Evolutionary conservation across 1,284 basidiomycete species (phyloP), one percentile per base, ranked within the genome.

Genomic region (Paramarasmius palmivorus): DNA sequence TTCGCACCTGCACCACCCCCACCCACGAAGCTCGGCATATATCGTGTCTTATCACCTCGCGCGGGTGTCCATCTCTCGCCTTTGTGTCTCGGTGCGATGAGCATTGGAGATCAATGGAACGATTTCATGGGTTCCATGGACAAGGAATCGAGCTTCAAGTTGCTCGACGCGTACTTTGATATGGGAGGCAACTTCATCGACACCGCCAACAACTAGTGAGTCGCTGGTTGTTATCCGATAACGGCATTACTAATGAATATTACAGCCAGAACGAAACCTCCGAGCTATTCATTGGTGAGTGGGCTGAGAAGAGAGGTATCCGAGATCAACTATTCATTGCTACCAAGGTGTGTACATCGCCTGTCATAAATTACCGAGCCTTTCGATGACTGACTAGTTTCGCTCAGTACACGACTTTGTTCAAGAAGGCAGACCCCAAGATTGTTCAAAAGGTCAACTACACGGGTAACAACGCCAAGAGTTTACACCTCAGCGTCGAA

Each of bases 281-380:
- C 3, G 83, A 85, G 57, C 62, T 65, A 36, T 75, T 81, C 53
- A 76, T 84, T 37, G 83, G 83, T 1, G 80, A 81, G 62, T 85
- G 83, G 83, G 75, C 73, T 35, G 75, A 81, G 51, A 45, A 61
- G 8, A 69, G 77, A 3, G 73, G 71, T 0, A 81, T 75, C 36
- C 73, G 83, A 8, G 79, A 86, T 57, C 78, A 82, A 59, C 65
- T 78, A 10, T 75, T 82, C 48, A 69, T 84, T 41, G 79, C 80
- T 1, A 83, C 79, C 12, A 84, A 84, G 66, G 78, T 76, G 17
- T 9, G 8, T 14, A 44, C 20, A 9, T 22, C 29, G 25, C 46
- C 34, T 9, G 25, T 47, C 23, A 4, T 47, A n/a, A n/a, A n/a
- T 45, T 32, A 15, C 7, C 45, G 17, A 8, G 20, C 45, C 3